phyloP scores from a whole-genome alignment of 176 grass and related monocot species.

The Dendrocalamus sinicus region DNA sequence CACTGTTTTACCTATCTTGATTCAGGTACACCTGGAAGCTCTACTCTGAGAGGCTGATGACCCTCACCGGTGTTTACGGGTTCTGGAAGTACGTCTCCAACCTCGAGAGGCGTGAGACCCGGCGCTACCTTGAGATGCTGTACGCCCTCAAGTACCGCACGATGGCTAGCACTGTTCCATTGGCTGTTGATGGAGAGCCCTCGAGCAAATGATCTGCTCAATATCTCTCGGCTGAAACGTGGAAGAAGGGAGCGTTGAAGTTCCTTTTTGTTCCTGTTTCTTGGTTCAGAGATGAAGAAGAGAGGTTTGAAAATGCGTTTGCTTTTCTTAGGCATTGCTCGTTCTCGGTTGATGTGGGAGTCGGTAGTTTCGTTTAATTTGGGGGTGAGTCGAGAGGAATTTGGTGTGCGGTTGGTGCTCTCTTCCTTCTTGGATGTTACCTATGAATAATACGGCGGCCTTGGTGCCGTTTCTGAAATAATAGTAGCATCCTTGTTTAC shows the following conservation, averaged over 20 bases:
- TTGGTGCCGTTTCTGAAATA: conserved; percentile 58
- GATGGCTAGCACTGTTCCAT: conserved; percentile 86
- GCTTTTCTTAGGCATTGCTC: conserved; percentile 37
- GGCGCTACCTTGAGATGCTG: too few species aligned
- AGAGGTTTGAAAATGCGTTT: conserved; percentile 49
- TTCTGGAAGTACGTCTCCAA: too few species aligned
- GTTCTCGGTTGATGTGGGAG: conserved; percentile 41
- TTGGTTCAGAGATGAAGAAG: conserved; percentile 33
- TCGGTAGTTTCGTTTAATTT: conserved; percentile 32
- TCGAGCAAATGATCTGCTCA: conserved; percentile 43
- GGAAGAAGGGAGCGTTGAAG: conserved; percentile 36
- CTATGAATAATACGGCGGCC: conserved; percentile 44
- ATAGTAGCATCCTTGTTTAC: conserved; percentile 49
- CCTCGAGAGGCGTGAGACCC: too few species aligned
- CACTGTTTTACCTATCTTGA: too few species aligned
- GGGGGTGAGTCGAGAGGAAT: conserved; percentile 41
- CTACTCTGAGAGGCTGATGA: too few species aligned
- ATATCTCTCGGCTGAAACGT: background rate
- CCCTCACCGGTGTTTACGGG: too few species aligned
- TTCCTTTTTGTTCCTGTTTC: conserved; percentile 38
- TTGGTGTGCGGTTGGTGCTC: conserved; percentile 39
- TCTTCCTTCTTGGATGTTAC: conserved; percentile 56
- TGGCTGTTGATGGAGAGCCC: conserved; percentile 80
- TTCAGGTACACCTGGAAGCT: too few species aligned
- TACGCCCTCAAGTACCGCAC: conserved; percentile 97